Base-by-base conservation (phyloP, 805 yeast species). In the Ogataea wickerhamii region DNA sequence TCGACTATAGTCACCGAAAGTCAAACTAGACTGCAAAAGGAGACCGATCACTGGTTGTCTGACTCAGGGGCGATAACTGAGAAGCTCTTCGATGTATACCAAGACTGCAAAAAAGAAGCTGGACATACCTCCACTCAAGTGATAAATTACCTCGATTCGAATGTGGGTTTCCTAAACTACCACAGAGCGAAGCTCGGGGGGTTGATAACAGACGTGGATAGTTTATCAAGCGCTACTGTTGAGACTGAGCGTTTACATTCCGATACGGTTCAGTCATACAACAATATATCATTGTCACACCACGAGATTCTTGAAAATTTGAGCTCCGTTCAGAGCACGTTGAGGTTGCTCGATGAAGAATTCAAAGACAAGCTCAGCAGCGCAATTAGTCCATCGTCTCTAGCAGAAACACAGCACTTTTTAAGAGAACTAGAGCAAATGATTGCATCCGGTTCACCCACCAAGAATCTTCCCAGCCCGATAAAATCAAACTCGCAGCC, bases 111-210 rank as follows among this genome's bases (percentile, higher is more conserved):
- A 11, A 19, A 40, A 4, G 32, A 37, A 8, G 8, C 45, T 6
- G 12, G 20, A 12, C 29, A 36, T 16, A 35, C 18, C 16, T 28
- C 40, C 8, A 16, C 40, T 11, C 40, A 32, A 6, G 11, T 44
- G 5, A 16, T 29, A 14, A 40, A 34, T 12, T 47, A 49, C 16
- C 8, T 42, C 17, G 50, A 45, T 7, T 34, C 53, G 4, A 43
- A 32, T 13, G 17, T 41, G 6, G 49, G 49, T 2, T 43, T 42
- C 16, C 28, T 49, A 29, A 46, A 44, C 24, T 44, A 44, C 37
- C 43, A 46, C 19, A 38, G 29, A 16, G 43, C 45, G 24, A 40
- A 40, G 20, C 13, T 45, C 12, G 27, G 36, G 17, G 38, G 41
- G 13, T 18, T 45, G 17, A 29, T 21, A 18, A 34, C 6, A 18